These are phyloP conservation scores for Periconia sp. DNA, from an alignment of 2,329 filamentous ascomycete species.

Conservation along the genomic window DNA sequence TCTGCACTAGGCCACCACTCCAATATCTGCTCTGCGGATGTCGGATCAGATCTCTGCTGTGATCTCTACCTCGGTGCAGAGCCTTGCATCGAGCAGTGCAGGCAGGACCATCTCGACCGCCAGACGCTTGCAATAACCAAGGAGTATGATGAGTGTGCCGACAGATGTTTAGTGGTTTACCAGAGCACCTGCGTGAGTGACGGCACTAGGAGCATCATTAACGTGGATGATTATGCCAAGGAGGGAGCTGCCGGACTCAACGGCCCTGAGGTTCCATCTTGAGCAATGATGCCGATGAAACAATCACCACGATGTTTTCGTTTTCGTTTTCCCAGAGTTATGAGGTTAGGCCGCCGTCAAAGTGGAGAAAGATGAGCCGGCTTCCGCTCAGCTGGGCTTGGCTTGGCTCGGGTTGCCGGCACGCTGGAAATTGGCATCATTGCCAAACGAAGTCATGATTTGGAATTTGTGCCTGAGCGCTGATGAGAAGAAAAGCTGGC, in stretches of 20 bases:
- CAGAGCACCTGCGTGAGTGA: constrained; percentile 5
- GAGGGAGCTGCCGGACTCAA: not conserved
- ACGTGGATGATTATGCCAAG: not conserved
- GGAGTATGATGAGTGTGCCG: constrained; percentile 35
- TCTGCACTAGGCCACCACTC: constrained; percentile 6
- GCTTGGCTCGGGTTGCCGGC: too few species aligned
- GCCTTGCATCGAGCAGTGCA: constrained; percentile 35
- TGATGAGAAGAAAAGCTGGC: too few species aligned
- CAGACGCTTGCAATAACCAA: constrained; percentile 27
- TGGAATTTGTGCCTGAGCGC: too few species aligned
- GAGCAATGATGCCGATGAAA: too few species aligned
- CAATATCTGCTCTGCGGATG: constrained; percentile 27
- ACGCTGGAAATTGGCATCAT: too few species aligned
- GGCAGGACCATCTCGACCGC: constrained; percentile 29
- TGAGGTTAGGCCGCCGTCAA: too few species aligned
- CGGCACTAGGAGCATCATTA: too few species aligned
- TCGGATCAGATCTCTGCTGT: constrained; percentile 32
- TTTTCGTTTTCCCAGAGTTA: too few species aligned
- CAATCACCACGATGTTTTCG: too few species aligned
- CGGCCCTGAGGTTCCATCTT: not conserved
- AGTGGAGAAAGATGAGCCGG: too few species aligned
- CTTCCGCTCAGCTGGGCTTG: too few species aligned
- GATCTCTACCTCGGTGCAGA: constrained; percentile 29
- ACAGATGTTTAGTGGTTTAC: constrained; percentile 18
- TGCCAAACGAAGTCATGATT: too few species aligned